Evolutionary conservation across 306 rosid genomes (phyloP).

Genomic region (Casuarina glauca): DNA sequence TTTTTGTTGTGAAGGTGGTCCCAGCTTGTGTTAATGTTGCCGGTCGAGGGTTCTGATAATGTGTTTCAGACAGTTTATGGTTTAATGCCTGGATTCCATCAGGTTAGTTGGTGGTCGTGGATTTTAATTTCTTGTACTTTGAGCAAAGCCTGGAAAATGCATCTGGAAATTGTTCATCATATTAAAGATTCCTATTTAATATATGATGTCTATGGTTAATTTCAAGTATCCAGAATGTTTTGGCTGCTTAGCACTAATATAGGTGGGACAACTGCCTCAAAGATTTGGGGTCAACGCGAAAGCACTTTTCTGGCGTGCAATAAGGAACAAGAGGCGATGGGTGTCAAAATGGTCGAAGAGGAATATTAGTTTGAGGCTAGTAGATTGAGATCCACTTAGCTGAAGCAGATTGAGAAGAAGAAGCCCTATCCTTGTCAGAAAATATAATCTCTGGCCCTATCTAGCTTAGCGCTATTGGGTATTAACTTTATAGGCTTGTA

Average conservation of each 20-base stretch:
- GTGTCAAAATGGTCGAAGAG: background rate
- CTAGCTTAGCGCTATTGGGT: background rate
- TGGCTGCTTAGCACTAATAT: background rate
- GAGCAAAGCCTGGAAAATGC: background rate
- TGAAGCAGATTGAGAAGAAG: background rate
- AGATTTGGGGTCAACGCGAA: background rate
- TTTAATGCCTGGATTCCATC: slow-evolving; percentile 83
- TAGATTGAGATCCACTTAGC: slow-evolving; percentile 7
- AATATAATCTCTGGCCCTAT: background rate
- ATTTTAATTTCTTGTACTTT: background rate
- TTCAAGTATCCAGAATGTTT: background rate
- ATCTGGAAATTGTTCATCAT: background rate
- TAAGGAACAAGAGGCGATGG: background rate
- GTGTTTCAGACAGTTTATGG: slow-evolving; percentile 90
- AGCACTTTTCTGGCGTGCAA: slow-evolving; percentile 1
- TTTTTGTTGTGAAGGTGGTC: slow-evolving; percentile 69
- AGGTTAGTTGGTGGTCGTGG: slow-evolving; percentile 56
- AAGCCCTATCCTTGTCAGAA: background rate
- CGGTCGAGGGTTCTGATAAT: slow-evolving; percentile 87
- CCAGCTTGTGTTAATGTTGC: slow-evolving; percentile 86
- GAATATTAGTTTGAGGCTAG: background rate
- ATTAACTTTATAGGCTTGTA: background rate
- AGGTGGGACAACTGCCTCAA: background rate
- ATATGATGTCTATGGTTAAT: background rate
- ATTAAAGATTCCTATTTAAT: background rate